phyloP scores from a whole-genome alignment of 2,329 filamentous ascomycete genomes.

The Ophiostoma novo-ulmi region DNA sequence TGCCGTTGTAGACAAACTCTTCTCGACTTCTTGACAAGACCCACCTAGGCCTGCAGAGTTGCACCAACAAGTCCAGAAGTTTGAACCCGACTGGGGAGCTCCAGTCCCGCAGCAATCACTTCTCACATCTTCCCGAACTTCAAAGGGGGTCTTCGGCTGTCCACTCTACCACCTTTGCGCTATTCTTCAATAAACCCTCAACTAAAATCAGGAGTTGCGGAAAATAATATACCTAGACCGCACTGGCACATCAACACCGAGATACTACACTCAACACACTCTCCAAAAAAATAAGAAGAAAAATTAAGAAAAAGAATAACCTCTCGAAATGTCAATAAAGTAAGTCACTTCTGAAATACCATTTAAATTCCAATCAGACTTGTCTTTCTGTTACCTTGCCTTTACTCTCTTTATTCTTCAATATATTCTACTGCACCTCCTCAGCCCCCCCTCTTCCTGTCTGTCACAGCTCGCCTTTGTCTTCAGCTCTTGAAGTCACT shows the following conservation, averaged over 20 bases:
- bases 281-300: conserved; percentile 26
- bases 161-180: conserved; percentile 24
- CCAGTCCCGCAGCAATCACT: conserved; percentile 24
- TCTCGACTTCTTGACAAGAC: conserved; percentile 30
- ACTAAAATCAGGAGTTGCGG: not conserved
- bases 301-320: not conserved
- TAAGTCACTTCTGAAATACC: conserved; percentile 36
- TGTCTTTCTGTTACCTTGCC: not conserved
- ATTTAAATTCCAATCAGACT: not conserved
- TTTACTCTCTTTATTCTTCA: not conserved
- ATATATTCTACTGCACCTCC: not conserved
- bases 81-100: conserved; percentile 30
- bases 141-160: conserved; percentile 16
- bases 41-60: conserved; percentile 30
- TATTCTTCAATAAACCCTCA: conserved; percentile 27
- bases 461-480: not conserved
- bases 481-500: not conserved
- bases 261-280: not conserved
- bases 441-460: not conserved
- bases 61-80: conserved; percentile 35
- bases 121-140: conserved; percentile 17
- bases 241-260: not conserved
- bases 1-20: conserved; percentile 32
- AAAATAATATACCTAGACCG: not conserved
- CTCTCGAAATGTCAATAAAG: conserved; percentile 50